phyloP scores from a whole-genome alignment of 176 grass and related monocot species.

The Paspalum notatum region DNA sequence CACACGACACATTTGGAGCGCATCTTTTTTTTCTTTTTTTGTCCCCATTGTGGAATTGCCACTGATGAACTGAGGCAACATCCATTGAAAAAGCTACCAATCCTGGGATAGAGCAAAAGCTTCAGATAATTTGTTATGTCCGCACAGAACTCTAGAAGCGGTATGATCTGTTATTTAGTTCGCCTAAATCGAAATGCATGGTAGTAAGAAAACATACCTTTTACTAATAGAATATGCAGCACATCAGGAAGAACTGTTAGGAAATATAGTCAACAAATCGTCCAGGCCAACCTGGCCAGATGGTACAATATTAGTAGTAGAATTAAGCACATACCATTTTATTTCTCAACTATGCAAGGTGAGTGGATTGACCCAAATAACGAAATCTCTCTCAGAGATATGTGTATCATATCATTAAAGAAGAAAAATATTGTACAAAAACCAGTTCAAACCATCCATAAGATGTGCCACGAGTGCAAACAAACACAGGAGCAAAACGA shows the following conservation, averaged over 20 bases:
- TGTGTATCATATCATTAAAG: too few relatives aligned
- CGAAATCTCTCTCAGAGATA: too few relatives aligned
- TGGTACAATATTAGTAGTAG: conserved; percentile 2
- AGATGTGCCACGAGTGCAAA: too few relatives aligned
- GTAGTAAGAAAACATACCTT: conserved; percentile 18
- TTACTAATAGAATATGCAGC: neutral
- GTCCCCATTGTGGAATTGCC: neutral
- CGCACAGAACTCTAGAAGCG: neutral
- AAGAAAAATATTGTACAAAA: too few relatives aligned
- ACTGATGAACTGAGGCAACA: neutral
- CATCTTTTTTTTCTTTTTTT: too few relatives aligned
- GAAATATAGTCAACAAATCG: conserved; percentile 38
- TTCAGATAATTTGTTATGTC: neutral
- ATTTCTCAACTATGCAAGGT: too few relatives aligned
- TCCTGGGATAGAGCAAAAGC: neutral
- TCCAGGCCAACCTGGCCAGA: conserved; percentile 32
- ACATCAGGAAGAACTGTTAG: conserved; percentile 9
- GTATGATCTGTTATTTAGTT: neutral
- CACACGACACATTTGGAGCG: too few relatives aligned
- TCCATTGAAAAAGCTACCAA: neutral
- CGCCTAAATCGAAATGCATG: neutral
- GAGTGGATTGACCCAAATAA: too few relatives aligned
- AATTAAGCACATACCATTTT: too few relatives aligned
- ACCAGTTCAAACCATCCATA: too few relatives aligned
- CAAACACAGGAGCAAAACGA: too few relatives aligned